Evolutionary conservation across 108 stramenopile genomes (phyloP), one percentile per base, ranked within the genome.

Genomic region (Cylindrotheca fusiformis): DNA sequence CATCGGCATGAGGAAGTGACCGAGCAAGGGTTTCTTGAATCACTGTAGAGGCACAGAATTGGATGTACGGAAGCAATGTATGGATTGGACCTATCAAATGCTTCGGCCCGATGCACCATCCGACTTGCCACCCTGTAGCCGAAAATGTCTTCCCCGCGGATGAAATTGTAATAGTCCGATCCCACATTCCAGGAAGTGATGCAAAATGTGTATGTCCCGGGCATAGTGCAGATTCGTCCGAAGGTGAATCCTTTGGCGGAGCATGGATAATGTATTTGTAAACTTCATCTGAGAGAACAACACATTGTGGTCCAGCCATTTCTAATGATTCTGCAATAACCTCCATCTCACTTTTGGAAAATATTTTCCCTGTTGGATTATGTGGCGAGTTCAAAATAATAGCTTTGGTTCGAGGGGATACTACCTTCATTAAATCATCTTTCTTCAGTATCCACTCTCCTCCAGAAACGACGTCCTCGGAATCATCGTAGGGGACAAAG

Each of bases 131-230:
- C 5, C 98, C 98, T 0, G 98, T 99, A 5, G 95, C 94, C 19
- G 95, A 95, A 63, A 99, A 99, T 3, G 98, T 98, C 68, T 99
- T 99, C 3, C 98, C 98, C 1, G 97, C 95, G n/a, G 95, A 96
- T 8, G 94, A 97, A 17, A 99, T 86, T 0, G 97, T 98, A 17
- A 99, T 72, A 28, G 92, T 93, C 31, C 94, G 68, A 53, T 95
- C 91, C 89, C 88, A 91, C 95, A 96, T 95, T 20, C 80, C 89
- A 3, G 88, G 91, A 6, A 95, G 51, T 1, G 93, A 85, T 0
- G 90, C 88, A 65, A 95, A 87, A 60, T 91, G 92, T 3, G 90
- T 68, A 74, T 97, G 97, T 0, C 90, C 90, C 18, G 49, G 65
- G 66, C 83, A 93, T 3, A 82, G 58, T 17, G 71, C 58, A 12